Evolutionary conservation across 805 yeast species (phyloP), one percentile per base, ranked within the genome.

Genomic region (Starmerella bombi): DNA sequence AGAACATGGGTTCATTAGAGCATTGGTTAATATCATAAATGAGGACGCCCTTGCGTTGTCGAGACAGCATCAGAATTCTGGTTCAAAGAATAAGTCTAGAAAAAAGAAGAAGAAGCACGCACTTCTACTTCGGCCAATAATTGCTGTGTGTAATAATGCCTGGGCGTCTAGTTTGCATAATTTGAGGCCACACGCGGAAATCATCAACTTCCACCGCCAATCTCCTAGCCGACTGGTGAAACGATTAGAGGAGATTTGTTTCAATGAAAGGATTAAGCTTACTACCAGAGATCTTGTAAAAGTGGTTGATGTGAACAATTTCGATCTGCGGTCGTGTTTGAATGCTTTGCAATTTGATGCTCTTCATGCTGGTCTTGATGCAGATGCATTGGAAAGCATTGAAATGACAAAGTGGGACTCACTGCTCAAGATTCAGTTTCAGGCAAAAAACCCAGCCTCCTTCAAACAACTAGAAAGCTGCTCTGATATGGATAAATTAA

Each of bases 91-190:
- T 3, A 19, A 17, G 22, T 16, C 19, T 16, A 23, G 25, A 12
- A 42, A 35, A 38, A 62, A 25, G 22, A 25, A 38, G 29, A 19
- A 20, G 12, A 34, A 35, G 19, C 32, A 35, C 25, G 4, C 17
- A 10, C 43, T 43, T 10, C 35, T 91, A 32, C 65, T 69, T 51
- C 68, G 97, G 49, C 97, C 97, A 1, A 83, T 91, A 16, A 82
- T 88, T 40, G 86, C 94, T 32, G 74, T 91, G 41, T 93, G 96
- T 57, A 91, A 88, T 55, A 94, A 91, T 54, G 67, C 81, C 1
- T 85, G 81, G 57, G 71, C 82, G 0, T 72, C 76, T 3, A 73
- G 81, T 1, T 64, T 88, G 59, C 93, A 83, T 38, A 75, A 73
- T 42, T 63, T 88, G 45, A 72, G 88, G 45, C 78, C 79, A 0